These are phyloP conservation scores for Cyclaneusma minus DNA, from an alignment of 2,329 filamentous ascomycete genomes.

Conservation along the genomic window DNA sequence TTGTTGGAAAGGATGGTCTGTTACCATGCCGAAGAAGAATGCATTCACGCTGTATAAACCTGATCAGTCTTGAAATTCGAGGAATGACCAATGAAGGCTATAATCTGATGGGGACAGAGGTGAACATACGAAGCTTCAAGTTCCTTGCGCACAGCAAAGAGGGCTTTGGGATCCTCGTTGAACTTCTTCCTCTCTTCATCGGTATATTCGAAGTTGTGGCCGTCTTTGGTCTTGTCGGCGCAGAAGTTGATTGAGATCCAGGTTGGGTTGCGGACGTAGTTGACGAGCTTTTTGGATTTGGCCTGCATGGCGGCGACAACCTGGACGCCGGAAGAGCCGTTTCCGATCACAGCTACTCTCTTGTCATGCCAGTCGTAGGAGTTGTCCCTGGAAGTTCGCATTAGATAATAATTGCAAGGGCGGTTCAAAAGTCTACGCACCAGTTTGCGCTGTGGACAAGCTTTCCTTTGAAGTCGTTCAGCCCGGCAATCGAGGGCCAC, in stretches of 20 bases:
- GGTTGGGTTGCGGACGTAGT: slow-evolving; percentile 32
- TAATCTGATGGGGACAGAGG: too few species aligned
- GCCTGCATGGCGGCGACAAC: slow-evolving; percentile 23
- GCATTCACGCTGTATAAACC: slow-evolving; percentile 1
- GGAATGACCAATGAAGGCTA: slow-evolving; percentile 5
- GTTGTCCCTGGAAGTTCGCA: too few species aligned
- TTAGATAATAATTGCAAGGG: slow-evolving; percentile 1
- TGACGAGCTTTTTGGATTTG: slow-evolving; percentile 26
- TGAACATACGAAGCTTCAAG: slow-evolving; percentile 24
- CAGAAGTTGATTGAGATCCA: slow-evolving; percentile 24
- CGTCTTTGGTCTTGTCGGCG: slow-evolving; percentile 4
- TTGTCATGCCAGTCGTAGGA: slow-evolving; percentile 14
- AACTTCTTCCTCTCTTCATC: slow-evolving; percentile 24
- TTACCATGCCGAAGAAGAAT: slow-evolving; percentile 1
- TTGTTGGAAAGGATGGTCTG: slow-evolving; percentile 2
- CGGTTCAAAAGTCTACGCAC: slow-evolving; percentile 20
- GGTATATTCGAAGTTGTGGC: slow-evolving; percentile 14
- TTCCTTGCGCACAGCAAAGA: slow-evolving; percentile 25
- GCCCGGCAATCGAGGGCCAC: slow-evolving; percentile 29
- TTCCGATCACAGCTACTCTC: slow-evolving; percentile 22
- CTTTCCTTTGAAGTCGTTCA: slow-evolving; percentile 28
- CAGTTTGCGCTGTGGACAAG: slow-evolving; percentile 27
- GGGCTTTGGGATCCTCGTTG: slow-evolving; percentile 23
- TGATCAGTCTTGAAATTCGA: slow-evolving; percentile 2
- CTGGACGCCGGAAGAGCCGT: slow-evolving; percentile 22